Percentiles rank a stretch among this genome's conserved stretches.
These are phyloP conservation scores for Blastobotrys persicus DNA, from an alignment of 1,139 yeast genomes.

Conservation along the genomic window DNA sequence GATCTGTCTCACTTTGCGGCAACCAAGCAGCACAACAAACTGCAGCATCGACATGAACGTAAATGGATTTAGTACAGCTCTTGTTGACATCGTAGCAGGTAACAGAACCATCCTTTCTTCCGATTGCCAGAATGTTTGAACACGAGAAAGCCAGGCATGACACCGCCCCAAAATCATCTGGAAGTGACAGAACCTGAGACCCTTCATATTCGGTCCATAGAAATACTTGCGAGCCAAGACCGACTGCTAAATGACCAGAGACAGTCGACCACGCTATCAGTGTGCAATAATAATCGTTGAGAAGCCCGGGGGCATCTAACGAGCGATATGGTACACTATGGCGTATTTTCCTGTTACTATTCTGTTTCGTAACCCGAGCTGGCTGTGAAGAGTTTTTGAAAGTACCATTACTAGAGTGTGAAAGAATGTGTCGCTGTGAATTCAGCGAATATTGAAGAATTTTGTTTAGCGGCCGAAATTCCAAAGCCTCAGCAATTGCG, in stretches of 20 bases:
- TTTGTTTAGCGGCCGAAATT: conserved; percentile 32
- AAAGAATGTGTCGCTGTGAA: background rate
- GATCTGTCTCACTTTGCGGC: conserved; percentile 39
- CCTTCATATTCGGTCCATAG: conserved; percentile 61
- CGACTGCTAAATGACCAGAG: conserved; percentile 62
- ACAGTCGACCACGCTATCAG: conserved; percentile 68
- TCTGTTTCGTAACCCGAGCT: background rate
- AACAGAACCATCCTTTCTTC: conserved; percentile 53
- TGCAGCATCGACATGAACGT: conserved; percentile 40
- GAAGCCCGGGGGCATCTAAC: conserved; percentile 69
- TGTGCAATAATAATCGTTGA: conserved; percentile 80
- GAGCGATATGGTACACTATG: conserved; percentile 7
- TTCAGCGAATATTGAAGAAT: conserved; percentile 6
- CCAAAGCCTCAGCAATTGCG: conserved; percentile 51
- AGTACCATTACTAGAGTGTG: background rate
- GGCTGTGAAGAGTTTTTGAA: background rate
- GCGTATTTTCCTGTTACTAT: background rate
- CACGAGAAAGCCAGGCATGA: conserved; percentile 60
- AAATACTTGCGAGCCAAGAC: conserved; percentile 58
- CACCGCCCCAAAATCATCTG: conserved; percentile 26
- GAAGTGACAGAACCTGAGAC: conserved; percentile 34
- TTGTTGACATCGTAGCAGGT: conserved; percentile 40
- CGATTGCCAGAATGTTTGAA: conserved; percentile 52
- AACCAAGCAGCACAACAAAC: conserved; percentile 67
- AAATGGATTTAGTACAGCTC: conserved; percentile 29